Base-by-base conservation (phyloP, 2,329 filamentous ascomycete genomes). In the Elsinoe batatas region DNA sequence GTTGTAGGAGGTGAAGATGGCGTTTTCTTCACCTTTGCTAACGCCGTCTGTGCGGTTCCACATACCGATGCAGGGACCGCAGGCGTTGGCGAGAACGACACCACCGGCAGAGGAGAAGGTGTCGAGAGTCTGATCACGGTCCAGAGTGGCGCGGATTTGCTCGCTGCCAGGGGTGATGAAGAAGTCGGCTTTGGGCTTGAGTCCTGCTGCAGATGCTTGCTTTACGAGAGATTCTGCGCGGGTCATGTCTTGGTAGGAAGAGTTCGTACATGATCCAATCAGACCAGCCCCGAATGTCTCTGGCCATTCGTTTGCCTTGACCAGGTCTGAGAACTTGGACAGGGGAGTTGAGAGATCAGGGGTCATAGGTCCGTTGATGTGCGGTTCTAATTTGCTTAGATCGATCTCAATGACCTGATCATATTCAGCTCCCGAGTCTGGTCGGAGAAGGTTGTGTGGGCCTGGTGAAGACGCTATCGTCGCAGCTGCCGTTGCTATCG, bases 301-400 rank as follows among this genome's bases (percentile, higher is more conserved):
- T 17, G 93, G 93, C 93, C 93, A 98, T 73, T 85, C 83, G 78
- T 98, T 95, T 68, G 85, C 83, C 79, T 94, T 90, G 68, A 91
- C 91, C 63, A 89, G 88, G 68, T 94, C 85, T 75, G 87, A 89
- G 78, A 97, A 95, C 79, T 96, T 93, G 76, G 89, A 95, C 72
- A 98, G 94, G 53, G 93, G 93, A 6, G 93, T 97, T 56, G 90
- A 91, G 75, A 98, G 80, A 82, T 98, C 93, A 59, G 93, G 93
- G 26, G 93, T 98, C 82, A 97, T 97, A 62, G 93, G 93, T 63
- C 93, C 93, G 79, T 98, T 98, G 78, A 98, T 90, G 72, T 97
- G 89, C 63, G 93, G 93, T 79, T 98, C 93, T 49, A 98, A 85
- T 74, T 91, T 87, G 58, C 82, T 86, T 56, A 98, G 82, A 79